These are phyloP conservation scores for Kwoniella pini DNA, from an alignment of 768 basidiomycete genomes.

Conservation along the genomic window DNA sequence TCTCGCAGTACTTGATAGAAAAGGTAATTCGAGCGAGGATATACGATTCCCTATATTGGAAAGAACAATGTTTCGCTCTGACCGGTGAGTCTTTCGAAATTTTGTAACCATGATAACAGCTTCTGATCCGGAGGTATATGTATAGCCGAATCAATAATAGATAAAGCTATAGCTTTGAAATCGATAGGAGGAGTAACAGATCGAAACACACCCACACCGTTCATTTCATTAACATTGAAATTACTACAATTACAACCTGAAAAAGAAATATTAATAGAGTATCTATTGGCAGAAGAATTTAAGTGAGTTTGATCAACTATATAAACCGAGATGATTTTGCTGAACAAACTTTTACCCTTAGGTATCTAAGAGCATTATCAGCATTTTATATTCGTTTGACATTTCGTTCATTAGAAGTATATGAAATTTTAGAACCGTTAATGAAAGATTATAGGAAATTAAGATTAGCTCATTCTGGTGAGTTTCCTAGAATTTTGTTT, in stretches of 20 bases:
- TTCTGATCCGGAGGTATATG: background rate
- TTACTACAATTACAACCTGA: slow-evolving; percentile 95
- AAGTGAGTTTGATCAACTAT: slow-evolving; percentile 72
- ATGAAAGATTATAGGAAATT: slow-evolving; percentile 92
- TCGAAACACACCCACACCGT: slow-evolving; percentile 92
- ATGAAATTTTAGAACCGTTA: slow-evolving; percentile 88
- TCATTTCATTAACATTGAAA: slow-evolving; percentile 87
- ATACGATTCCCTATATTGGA: slow-evolving; percentile 94
- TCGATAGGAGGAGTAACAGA: slow-evolving; percentile 86
- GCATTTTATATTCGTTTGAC: slow-evolving; percentile 95
- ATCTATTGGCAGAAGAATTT: slow-evolving; percentile 94
- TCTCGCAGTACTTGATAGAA: slow-evolving; percentile 82
- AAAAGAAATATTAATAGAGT: slow-evolving; percentile 94
- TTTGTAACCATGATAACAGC: background rate
- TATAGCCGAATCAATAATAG: slow-evolving; percentile 86
- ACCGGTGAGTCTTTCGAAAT: slow-evolving; percentile 64
- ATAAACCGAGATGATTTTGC: no score
- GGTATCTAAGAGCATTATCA: slow-evolving; percentile 90
- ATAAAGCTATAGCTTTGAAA: slow-evolving; percentile 80
- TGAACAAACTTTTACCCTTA: slow-evolving; percentile 49
- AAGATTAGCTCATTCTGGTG: slow-evolving; percentile 67
- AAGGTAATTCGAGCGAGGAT: slow-evolving; percentile 94
- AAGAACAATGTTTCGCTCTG: slow-evolving; percentile 97
- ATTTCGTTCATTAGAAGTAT: slow-evolving; percentile 84
- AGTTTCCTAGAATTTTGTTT: slow-evolving; percentile 61